Conservation (phyloP, 306 rosid species). For the Inga oerstediana region DNA sequence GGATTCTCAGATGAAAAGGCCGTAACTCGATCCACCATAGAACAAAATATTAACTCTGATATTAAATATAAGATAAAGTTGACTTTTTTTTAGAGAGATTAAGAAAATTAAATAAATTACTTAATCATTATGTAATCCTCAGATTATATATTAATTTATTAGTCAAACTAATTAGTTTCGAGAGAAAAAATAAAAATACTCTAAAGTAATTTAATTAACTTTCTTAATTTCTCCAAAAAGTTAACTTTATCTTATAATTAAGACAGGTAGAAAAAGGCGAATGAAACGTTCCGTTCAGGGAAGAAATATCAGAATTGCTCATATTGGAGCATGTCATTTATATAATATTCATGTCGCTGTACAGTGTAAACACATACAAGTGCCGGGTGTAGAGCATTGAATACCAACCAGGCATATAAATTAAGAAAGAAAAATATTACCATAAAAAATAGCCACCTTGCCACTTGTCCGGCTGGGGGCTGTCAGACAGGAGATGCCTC, state of each 20-base stretch:
- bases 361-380: not conserved
- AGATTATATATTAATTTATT: no score
- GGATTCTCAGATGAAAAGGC: not conserved
- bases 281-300: not conserved
- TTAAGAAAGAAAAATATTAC: not conserved
- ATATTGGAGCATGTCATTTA: not conserved
- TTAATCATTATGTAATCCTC: no score
- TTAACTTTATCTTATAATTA: no score
- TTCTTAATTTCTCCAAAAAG: no score
- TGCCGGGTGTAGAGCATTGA: not conserved
- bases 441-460: conserved; percentile 2
- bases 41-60: not conserved
- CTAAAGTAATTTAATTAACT: no score
- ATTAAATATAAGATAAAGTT: no score
- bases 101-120: no score
- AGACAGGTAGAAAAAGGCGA: not conserved
- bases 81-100: no score
- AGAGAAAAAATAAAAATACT: no score
- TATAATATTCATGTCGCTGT: conserved; percentile 10
- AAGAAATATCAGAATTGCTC: conserved; percentile 1
- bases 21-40: not conserved
- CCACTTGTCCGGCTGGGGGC: not conserved
- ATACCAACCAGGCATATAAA: not conserved
- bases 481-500: conserved; percentile 18
- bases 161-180: no score